A percentile compares a stretch with the other conserved stretches of the same genome.
Evolutionary conservation across 2,329 filamentous ascomycete species (phyloP).

Genomic region (Pseudogymnoascus sp.): DNA sequence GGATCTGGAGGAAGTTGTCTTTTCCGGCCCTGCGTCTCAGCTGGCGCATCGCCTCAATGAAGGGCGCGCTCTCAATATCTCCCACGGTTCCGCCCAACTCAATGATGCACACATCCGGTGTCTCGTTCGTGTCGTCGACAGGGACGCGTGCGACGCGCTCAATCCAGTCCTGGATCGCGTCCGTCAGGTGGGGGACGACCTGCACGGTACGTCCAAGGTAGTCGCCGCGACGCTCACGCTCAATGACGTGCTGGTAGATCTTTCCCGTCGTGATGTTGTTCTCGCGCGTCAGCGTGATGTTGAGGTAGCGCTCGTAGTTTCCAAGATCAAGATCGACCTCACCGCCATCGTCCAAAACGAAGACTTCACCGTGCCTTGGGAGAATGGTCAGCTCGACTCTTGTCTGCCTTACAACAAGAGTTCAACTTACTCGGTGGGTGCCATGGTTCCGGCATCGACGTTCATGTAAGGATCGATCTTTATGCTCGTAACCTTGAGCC

Average conservation of each 20-base stretch:
- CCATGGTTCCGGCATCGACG: slow-evolving; percentile 69
- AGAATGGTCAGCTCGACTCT: slow-evolving; percentile 17
- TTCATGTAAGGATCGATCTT: slow-evolving; percentile 72
- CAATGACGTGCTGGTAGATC: slow-evolving; percentile 85
- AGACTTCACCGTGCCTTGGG: slow-evolving; percentile 75
- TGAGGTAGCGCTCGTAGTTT: slow-evolving; percentile 76
- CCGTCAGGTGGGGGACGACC: slow-evolving; percentile 86
- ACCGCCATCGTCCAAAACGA: slow-evolving; percentile 78
- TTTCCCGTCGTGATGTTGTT: slow-evolving; percentile 98
- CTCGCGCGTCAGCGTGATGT: slow-evolving; percentile 72
- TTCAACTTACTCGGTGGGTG: slow-evolving; percentile 51
- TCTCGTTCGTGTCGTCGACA: slow-evolving; percentile 74
- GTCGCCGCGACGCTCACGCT: slow-evolving; percentile 60
- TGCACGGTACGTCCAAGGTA: slow-evolving; percentile 88
- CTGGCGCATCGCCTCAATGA: slow-evolving; percentile 80
- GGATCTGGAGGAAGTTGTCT: slow-evolving; percentile 80
- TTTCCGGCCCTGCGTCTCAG: slow-evolving; percentile 65
- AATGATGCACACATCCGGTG: slow-evolving; percentile 89
- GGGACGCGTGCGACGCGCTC: slow-evolving; percentile 77
- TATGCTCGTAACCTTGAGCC: slow-evolving; percentile 65
- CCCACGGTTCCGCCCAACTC: slow-evolving; percentile 58
- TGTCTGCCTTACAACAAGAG: slow-evolving; percentile 28
- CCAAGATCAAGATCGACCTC: slow-evolving; percentile 70
- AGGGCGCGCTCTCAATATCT: slow-evolving; percentile 82
- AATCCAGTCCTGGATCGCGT: slow-evolving; percentile 90